Evolutionary conservation across 345 rosid genomes (phyloP), one percentile per base, ranked within the genome.

Genomic region (Lepidium aucheri): DNA sequence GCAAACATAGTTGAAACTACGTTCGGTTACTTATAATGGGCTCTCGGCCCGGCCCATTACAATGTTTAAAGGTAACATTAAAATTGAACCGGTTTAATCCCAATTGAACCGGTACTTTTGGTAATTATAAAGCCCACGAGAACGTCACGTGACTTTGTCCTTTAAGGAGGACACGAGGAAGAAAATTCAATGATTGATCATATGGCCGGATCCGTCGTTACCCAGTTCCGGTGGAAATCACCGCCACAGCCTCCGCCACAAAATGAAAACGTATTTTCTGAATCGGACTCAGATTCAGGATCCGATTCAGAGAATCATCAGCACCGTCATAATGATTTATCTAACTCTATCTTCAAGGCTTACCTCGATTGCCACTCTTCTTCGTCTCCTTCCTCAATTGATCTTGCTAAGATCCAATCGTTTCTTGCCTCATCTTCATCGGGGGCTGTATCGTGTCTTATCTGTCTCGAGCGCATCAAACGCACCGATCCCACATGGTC

Each of bases 401-500:
- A 83, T 71, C 96, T 93, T 70, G 73, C 85, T 35, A 93, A 93
- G 76, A 86, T 88, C 90, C 86, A 88, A 69, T 88, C 98, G 0
- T 86, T 90, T 76, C 85, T 93, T 58, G 74, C 76, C 39, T 86
- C 98, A 0, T 90, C 98, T 50, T 84, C 96, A 58, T 88, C 98
- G 53, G 95, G 98, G 36, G 92, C 86, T 13, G 77, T 85, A 5
- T 90, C 97, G 0, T 88, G 96, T 76, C 87, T 94, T 44, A 90
- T 90, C 13, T 93, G 96, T 70, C 96, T 94, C 76, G 94, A 88
- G 38, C 89, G 97, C 10, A 88, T 86, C 76, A 77, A 78, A 28
- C 83, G 78, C 52, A 79, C 96, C 33, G 92, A 94, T 59, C 95
- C 95, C 3, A 84, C 96, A 14, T 94, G 96, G 96, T 87, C 93